Conservation (phyloP, 2,329 filamentous ascomycete genomes). For the Verticillium isaacii region DNA sequence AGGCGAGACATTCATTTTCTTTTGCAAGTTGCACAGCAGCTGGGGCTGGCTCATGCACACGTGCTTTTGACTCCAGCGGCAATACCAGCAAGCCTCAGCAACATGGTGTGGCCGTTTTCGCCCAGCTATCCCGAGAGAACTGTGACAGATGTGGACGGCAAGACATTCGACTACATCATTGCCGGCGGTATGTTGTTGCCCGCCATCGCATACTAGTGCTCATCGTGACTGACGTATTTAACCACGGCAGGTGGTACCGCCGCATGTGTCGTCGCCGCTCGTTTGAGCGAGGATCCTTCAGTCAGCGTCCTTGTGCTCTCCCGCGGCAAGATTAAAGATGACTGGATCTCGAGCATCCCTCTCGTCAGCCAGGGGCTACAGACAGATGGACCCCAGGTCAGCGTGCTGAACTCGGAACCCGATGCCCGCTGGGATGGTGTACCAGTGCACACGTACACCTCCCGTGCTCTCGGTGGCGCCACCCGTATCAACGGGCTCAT, state of each 20-base stretch:
- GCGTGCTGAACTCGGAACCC: constrained; percentile 21
- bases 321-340: constrained; percentile 23
- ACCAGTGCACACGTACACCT: constrained; percentile 14
- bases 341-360: constrained; percentile 21
- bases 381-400: constrained; percentile 15
- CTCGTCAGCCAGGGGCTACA: constrained; percentile 21
- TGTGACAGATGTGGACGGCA: constrained; percentile 16
- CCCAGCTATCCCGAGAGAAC: constrained; percentile 16
- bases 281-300: constrained; percentile 32
- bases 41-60: neutral
- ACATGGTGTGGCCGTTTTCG: constrained; percentile 19
- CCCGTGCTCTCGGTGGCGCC: constrained; percentile 25
- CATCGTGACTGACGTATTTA: neutral
- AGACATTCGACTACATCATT: constrained; percentile 39
- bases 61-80: neutral
- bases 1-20: neutral
- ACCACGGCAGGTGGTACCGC: constrained; percentile 34
- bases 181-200: constrained; percentile 27
- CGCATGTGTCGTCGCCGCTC: constrained; percentile 40
- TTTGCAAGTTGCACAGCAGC: neutral
- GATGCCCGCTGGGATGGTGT: constrained; percentile 14
- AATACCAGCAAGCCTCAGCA: neutral
- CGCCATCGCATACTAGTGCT: neutral
- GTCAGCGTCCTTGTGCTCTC: constrained; percentile 33
- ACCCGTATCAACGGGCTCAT: constrained; percentile 26